A percentile compares a stretch with the other conserved stretches of the same genome.
phyloP scores from a whole-genome alignment of 345 rosid species.

The Hevea brasiliensis region DNA sequence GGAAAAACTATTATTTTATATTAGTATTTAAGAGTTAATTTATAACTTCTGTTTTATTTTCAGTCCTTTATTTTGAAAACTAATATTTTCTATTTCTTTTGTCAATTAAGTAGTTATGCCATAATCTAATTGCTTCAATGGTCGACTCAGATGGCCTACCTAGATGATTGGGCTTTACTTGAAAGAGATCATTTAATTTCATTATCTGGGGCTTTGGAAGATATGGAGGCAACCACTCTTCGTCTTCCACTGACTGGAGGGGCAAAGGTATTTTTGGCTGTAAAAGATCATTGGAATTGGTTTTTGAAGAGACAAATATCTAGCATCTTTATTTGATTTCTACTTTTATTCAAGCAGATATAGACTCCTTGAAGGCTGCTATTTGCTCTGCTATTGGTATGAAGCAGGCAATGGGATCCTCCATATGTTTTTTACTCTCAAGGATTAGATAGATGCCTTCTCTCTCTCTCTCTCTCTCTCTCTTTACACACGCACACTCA shows the following conservation, averaged over 20 bases:
- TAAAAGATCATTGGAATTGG: neutral
- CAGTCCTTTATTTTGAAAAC: neutral
- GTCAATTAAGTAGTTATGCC: neutral
- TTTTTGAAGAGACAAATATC: constrained; percentile 15
- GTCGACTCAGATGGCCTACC: constrained; percentile 63
- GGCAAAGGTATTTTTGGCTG: constrained; percentile 58
- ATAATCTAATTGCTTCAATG: constrained; percentile 22
- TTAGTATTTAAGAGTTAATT: neutral
- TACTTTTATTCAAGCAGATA: constrained; percentile 63
- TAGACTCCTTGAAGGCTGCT: constrained; percentile 71
- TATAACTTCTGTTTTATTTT: neutral
- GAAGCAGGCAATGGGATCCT: constrained; percentile 85
- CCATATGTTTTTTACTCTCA: constrained; percentile 61
- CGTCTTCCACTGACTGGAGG: constrained; percentile 89
- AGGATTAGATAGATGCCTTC: constrained; percentile 50
- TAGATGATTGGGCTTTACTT: constrained; percentile 81
- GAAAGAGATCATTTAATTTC: constrained; percentile 77
- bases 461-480: constrained; percentile 7
- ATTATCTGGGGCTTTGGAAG: constrained; percentile 76
- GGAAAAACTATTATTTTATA: neutral
- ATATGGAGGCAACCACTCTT: constrained; percentile 86
- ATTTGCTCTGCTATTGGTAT: constrained; percentile 87
- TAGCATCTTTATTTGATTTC: constrained; percentile 22
- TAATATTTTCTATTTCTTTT: neutral
- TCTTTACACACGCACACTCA: too few relatives aligned